Conservation (phyloP, 1,284 basidiomycete species). For the Butyriboletus appendiculatus region DNA sequence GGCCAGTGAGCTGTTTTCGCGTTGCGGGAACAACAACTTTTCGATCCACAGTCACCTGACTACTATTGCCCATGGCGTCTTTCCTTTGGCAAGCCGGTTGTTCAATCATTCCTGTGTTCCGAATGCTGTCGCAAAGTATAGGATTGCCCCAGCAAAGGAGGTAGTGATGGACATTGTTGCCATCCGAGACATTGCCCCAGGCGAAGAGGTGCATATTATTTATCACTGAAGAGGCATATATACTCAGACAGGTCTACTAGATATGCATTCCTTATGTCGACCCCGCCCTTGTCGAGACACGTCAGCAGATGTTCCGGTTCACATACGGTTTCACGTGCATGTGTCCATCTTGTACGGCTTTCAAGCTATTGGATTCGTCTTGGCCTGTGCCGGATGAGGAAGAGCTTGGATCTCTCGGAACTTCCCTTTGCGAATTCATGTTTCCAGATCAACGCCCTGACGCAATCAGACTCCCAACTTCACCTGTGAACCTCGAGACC, state of each 20-base stretch:
- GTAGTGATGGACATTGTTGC: constrained; percentile 63
- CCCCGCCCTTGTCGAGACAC: constrained; percentile 63
- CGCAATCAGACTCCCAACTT: constrained; percentile 16
- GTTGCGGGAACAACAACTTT: constrained; percentile 80
- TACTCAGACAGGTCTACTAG: constrained; percentile 37
- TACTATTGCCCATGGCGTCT: constrained; percentile 68
- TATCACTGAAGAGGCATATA: neutral
- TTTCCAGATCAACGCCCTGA: constrained; percentile 27
- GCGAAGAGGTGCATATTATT: constrained; percentile 57
- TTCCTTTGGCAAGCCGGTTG: constrained; percentile 66
- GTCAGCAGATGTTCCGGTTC: constrained; percentile 55
- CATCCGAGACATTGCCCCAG: constrained; percentile 51
- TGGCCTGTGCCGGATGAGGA: constrained; percentile 8
- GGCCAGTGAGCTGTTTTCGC: constrained; percentile 50
- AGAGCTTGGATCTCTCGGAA: constrained; percentile 34
- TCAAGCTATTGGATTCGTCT: constrained; percentile 40
- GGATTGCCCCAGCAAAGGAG: constrained; percentile 38
- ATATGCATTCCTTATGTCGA: constrained; percentile 74
- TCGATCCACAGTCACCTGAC: constrained; percentile 67
- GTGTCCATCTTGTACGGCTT: constrained; percentile 53
- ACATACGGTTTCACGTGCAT: constrained; percentile 70
- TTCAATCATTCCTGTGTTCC: constrained; percentile 81
- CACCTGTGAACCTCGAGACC: constrained; percentile 30
- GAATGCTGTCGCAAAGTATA: constrained; percentile 66
- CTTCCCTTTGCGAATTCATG: constrained; percentile 41